A percentile compares a stretch with the other conserved stretches of the same genome.
Evolutionary conservation across 148 eudicot genomes (phyloP).

Genomic region (Vaccinium corymbosum): DNA sequence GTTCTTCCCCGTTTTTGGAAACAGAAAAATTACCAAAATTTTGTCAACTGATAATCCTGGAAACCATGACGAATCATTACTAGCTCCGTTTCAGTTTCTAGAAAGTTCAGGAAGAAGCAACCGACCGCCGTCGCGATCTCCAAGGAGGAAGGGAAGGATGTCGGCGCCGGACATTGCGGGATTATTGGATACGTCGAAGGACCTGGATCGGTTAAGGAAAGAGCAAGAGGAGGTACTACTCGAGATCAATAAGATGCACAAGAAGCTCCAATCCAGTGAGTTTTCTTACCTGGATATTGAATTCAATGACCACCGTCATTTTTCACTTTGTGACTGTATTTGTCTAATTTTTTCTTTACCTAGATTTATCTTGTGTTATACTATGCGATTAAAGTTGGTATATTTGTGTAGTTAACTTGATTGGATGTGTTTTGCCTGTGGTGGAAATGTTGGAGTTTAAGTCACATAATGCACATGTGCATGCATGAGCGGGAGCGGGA

Average conservation of each 20-base stretch:
- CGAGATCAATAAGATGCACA: conserved; percentile 87
- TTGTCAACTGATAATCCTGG: too few relatives aligned
- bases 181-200: conserved; percentile 57
- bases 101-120: background rate
- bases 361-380: background rate
- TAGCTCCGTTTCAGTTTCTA: background rate
- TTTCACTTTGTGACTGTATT: background rate
- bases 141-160: conserved; percentile 26
- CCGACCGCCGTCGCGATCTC: conserved; percentile 15
- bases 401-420: background rate
- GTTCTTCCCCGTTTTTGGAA: background rate
- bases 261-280: conserved; percentile 76
- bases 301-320: background rate
- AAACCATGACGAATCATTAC: background rate
- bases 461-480: too few relatives aligned
- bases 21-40: background rate
- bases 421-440: background rate
- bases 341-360: background rate
- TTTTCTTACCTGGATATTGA: background rate
- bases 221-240: conserved; percentile 60
- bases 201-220: conserved; percentile 76
- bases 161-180: conserved; percentile 57
- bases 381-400: background rate
- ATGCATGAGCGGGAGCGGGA: too few relatives aligned
- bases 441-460: background rate